Base-by-base conservation (phyloP, 352 stramenopile species). In the Aphanomyces invadans region DNA sequence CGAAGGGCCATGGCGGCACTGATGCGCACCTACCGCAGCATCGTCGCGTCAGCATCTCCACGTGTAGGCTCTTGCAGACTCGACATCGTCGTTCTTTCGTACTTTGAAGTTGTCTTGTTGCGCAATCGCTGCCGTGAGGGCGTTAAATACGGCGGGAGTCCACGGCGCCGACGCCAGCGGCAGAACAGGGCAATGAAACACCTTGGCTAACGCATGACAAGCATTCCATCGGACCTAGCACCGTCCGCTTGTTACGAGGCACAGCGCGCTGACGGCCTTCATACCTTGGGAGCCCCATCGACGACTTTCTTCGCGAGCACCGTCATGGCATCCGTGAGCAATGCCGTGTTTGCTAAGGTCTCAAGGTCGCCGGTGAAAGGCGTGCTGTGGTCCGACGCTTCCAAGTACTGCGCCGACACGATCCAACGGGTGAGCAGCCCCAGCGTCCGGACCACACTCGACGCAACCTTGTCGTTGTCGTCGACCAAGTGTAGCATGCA, bases 71-170 rank as follows among this genome's bases (percentile, higher is more conserved):
- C 38, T 45, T 17, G 9, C 9, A 17, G 9, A 17, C 17, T 9
- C n/a, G n/a, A n/a, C n/a, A n/a, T n/a, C n/a, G n/a, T n/a, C n/a
- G n/a, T n/a, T n/a, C n/a, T 10, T n/a, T 2, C 7, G 0, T 67
- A 67, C 86, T 54, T 95, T 95, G 64, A 95, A 95, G 66, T 95
- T 95, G 54, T 95, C 86, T 68, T 95, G 86, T 71, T 95, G 86
- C 1, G 78, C 70, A 32, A 92, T 85, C 46, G 86, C 86, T 52
- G 69, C 87, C 55, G 91, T 72, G 23, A 95, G 60, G 19, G 86
- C 80, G 31, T 89, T 82, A 55, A 95, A 92, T 0, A 95, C 78
- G 11, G 69, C 73, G 0, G 86, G 83, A 0, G 86, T 85, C 86
- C 86, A 95, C 2, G 85, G 75, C 26, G 86, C 81, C 0, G 84